phyloP scores from a whole-genome alignment of 23 red algal species.

The Gracilaria vermiculophylla region DNA sequence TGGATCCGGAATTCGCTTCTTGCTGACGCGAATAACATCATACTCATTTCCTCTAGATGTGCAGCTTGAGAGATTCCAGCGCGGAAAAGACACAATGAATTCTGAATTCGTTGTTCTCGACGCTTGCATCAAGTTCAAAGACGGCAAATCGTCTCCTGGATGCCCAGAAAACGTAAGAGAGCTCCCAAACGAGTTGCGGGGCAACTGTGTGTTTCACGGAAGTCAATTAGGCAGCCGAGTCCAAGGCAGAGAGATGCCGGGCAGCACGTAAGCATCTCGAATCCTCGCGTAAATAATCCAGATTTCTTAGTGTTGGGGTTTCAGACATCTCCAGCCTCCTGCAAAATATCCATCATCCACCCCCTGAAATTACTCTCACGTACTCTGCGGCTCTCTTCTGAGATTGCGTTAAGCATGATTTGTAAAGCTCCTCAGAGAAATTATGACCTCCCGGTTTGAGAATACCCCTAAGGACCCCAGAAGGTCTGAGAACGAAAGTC shows the following conservation, averaged over 20 bases:
- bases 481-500: slow-evolving; percentile 35
- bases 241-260: slow-evolving; percentile 9
- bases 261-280: neutral
- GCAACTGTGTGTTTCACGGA: slow-evolving; percentile 59
- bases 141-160: neutral
- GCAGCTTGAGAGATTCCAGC: slow-evolving; percentile 66
- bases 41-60: slow-evolving; percentile 76
- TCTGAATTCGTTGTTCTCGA: slow-evolving; percentile 49
- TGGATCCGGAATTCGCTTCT: slow-evolving; percentile 56
- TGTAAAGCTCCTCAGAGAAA: slow-evolving; percentile 19
- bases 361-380: slow-evolving; percentile 22
- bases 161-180: slow-evolving; percentile 63
- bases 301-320: neutral
- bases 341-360: neutral
- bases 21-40: slow-evolving; percentile 58
- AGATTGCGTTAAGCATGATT: neutral
- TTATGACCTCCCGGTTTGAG: slow-evolving; percentile 48
- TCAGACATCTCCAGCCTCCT: neutral
- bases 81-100: neutral
- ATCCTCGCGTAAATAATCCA: neutral
- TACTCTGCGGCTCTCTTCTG: neutral
- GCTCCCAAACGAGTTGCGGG: slow-evolving; percentile 44
- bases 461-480: slow-evolving; percentile 37
- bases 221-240: slow-evolving; percentile 53
- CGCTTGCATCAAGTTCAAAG: slow-evolving; percentile 21